phyloP scores from a whole-genome alignment of 2,329 filamentous ascomycete species.

The Xylariaceae sp. region DNA sequence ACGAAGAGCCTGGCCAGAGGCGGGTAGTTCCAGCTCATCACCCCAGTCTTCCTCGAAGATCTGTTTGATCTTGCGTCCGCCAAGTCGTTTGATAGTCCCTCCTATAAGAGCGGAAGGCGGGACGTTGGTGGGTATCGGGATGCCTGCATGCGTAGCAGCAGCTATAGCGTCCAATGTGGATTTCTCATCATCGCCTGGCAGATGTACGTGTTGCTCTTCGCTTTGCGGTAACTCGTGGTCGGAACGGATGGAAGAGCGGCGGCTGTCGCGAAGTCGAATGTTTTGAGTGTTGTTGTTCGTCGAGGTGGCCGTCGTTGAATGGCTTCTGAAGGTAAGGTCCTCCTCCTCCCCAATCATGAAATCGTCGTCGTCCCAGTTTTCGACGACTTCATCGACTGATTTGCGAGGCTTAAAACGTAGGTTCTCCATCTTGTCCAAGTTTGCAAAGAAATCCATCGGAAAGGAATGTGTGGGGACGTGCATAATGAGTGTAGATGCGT shows the following conservation, averaged over 20 bases:
- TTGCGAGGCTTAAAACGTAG: slow-evolving; percentile 49
- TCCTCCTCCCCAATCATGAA: slow-evolving; percentile 62
- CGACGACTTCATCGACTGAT: slow-evolving; percentile 57
- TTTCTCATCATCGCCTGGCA: slow-evolving; percentile 78
- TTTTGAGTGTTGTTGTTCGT: slow-evolving; percentile 31
- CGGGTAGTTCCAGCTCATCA: slow-evolving; percentile 68
- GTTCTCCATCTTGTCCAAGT: slow-evolving; percentile 45
- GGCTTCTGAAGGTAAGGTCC: slow-evolving; percentile 55
- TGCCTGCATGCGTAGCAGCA: slow-evolving; percentile 81
- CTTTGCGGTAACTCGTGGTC: slow-evolving; percentile 71
- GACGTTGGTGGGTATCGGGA: slow-evolving; percentile 81
- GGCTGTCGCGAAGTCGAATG: slow-evolving; percentile 58
- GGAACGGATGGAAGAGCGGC: slow-evolving; percentile 77
- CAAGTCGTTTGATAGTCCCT: slow-evolving; percentile 87
- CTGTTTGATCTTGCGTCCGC: slow-evolving; percentile 65
- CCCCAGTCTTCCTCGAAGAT: slow-evolving; percentile 76
- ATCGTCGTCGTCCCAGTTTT: slow-evolving; percentile 76
- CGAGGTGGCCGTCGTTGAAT: slow-evolving; percentile 35
- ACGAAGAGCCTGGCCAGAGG: slow-evolving; percentile 52
- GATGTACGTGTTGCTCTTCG: slow-evolving; percentile 81
- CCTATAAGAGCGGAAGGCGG: slow-evolving; percentile 85
- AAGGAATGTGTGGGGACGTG: slow-evolving; percentile 2
- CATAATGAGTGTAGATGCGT: slow-evolving; percentile 11
- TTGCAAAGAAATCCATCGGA: neutral
- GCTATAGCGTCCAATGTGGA: slow-evolving; percentile 82